These are phyloP conservation scores for Intubia oerlemansii DNA, from an alignment of 2,329 filamentous ascomycete genomes.

Conservation along the genomic window DNA sequence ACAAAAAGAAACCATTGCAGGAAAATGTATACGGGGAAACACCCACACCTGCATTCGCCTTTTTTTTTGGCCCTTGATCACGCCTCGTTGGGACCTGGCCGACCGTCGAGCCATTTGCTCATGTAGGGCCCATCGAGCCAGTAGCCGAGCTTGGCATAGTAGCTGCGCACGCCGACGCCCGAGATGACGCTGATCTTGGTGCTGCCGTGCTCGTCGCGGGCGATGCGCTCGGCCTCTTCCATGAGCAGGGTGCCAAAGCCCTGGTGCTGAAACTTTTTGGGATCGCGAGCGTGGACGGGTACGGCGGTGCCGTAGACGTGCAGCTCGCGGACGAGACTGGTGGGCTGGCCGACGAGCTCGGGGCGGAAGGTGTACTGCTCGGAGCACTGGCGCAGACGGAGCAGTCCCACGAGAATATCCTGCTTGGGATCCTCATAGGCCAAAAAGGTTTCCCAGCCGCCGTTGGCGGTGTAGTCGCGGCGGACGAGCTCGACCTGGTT, in stretches of 20 bases:
- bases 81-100: too few species aligned
- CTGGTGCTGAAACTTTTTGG: slow-evolving; percentile 94
- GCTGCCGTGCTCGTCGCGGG: slow-evolving; percentile 82
- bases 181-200: slow-evolving; percentile 92
- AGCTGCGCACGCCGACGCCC: slow-evolving; percentile 88
- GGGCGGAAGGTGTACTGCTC: slow-evolving; percentile 79
- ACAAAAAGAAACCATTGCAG: too few species aligned
- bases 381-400: slow-evolving; percentile 78
- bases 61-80: too few species aligned
- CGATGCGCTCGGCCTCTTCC: slow-evolving; percentile 94
- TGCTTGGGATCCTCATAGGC: slow-evolving; percentile 98
- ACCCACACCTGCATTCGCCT: too few species aligned
- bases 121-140: slow-evolving; percentile 81
- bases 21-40: too few species aligned
- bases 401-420: slow-evolving; percentile 81
- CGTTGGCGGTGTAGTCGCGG: slow-evolving; percentile 85
- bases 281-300: slow-evolving; percentile 88
- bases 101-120: slow-evolving; percentile 40
- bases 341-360: slow-evolving; percentile 69
- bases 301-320: slow-evolving; percentile 96
- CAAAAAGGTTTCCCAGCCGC: slow-evolving; percentile 95
- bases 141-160: slow-evolving; percentile 86
- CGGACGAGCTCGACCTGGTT: slow-evolving; percentile 91
- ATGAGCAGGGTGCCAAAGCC: slow-evolving; percentile 90
- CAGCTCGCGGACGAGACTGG: slow-evolving; percentile 78